Conservation (phyloP, 768 basidiomycete genomes). For the Lentinula detonsa region DNA sequence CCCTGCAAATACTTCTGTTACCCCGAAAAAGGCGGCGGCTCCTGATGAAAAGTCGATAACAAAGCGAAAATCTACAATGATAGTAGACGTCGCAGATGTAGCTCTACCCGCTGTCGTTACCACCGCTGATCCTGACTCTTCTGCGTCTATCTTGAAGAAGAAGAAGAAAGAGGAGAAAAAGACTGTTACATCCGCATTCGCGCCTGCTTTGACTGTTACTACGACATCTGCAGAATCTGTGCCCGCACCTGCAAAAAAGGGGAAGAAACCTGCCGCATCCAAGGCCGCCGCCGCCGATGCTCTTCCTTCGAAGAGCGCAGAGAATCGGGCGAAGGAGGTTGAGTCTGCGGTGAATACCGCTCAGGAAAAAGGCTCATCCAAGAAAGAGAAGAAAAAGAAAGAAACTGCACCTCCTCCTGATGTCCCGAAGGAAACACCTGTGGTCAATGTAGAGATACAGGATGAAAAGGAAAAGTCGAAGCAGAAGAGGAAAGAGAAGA, state of each 20-base stretch:
- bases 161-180: not conserved
- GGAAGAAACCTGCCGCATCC: not conserved
- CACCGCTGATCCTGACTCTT: not conserved
- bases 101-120: not conserved
- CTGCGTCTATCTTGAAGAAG: not conserved
- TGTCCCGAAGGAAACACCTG: not conserved
- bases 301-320: not conserved
- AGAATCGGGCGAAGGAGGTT: constrained; percentile 13
- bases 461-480: constrained; percentile 6
- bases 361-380: not conserved
- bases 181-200: not conserved
- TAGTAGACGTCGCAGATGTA: not conserved
- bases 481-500: constrained; percentile 21
- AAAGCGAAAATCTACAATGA: constrained; percentile 4
- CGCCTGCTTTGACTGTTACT: constrained; percentile 9
- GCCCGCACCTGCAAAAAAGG: not conserved
- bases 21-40: constrained; percentile 10
- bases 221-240: constrained; percentile 13
- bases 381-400: not conserved
- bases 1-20: constrained; percentile 9
- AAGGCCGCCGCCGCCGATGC: not conserved
- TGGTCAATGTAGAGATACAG: constrained; percentile 10
- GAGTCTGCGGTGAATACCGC: constrained; percentile 5
- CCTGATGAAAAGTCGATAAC: not conserved
- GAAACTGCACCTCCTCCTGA: not conserved